These are phyloP conservation scores for Penicillium sumatraense DNA, from an alignment of 2,329 filamentous ascomycete species.

Conservation along the genomic window DNA sequence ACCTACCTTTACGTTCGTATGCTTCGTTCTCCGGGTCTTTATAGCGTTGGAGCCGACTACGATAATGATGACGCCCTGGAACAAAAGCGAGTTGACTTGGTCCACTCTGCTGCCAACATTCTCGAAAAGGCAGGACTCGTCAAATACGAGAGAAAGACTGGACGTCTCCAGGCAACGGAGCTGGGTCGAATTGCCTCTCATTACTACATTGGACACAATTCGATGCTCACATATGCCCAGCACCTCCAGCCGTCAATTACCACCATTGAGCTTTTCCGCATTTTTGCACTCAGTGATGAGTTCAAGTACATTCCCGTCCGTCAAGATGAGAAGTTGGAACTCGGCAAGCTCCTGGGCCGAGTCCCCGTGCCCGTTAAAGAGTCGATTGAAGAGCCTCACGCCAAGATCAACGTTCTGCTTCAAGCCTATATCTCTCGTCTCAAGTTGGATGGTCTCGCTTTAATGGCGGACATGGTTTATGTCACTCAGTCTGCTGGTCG, in stretches of 20 bases:
- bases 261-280: conserved; percentile 92
- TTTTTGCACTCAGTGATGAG: conserved; percentile 94
- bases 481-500: conserved; percentile 97
- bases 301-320: conserved; percentile 99
- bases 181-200: conserved; percentile 95
- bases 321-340: conserved; percentile 95
- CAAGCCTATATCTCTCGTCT: conserved; percentile 96
- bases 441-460: conserved; percentile 87
- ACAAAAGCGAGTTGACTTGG: conserved; percentile 95
- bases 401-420: conserved; percentile 96
- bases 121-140: conserved; percentile 86
- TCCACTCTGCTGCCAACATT: conserved; percentile 88
- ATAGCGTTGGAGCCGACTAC: conserved; percentile 95
- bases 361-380: conserved; percentile 98
- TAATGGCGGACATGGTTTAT: conserved; percentile 99
- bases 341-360: conserved; percentile 84
- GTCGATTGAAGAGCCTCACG: conserved; percentile 92
- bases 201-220: conserved; percentile 96
- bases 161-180: conserved; percentile 87
- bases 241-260: conserved; percentile 92
- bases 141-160: conserved; percentile 94
- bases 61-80: conserved; percentile 89
- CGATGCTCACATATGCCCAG: conserved; percentile 96
- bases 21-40: conserved; percentile 91
- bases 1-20: conserved; percentile 98